These are phyloP conservation scores for Metroxylon sagu DNA, from an alignment of 176 grass and related monocot species.

Conservation along the genomic window DNA sequence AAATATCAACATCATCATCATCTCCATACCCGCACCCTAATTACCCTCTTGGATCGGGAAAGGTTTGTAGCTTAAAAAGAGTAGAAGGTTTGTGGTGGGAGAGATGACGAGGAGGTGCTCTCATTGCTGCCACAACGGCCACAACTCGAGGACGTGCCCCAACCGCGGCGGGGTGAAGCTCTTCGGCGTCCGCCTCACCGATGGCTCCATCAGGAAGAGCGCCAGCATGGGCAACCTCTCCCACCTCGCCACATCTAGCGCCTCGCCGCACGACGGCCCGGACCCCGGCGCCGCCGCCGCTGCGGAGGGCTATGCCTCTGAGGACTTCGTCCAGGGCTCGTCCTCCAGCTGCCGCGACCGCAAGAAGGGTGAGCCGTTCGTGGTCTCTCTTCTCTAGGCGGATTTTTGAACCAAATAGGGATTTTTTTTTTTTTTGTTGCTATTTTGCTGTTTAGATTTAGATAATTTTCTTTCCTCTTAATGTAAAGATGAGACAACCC, in stretches of 20 bases:
- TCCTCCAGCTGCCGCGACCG: constrained; percentile 89
- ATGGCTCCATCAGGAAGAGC: constrained; percentile 93
- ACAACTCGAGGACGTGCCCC: constrained; percentile 93
- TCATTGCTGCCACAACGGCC: constrained; percentile 96
- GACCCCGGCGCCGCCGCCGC: constrained; percentile 21
- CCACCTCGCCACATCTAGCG: constrained; percentile 74
- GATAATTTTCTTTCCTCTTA: too few relatives aligned
- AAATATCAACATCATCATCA: too few relatives aligned
- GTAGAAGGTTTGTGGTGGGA: background rate
- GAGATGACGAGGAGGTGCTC: constrained; percentile 96
- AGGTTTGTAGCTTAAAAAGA: background rate
- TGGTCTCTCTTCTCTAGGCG: background rate
- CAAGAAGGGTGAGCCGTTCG: constrained; percentile 60
- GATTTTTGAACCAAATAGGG: constrained; percentile 4
- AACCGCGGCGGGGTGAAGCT: constrained; percentile 81
- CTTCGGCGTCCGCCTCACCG: constrained; percentile 89
- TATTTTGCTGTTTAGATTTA: too few relatives aligned
- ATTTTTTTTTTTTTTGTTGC: background rate
- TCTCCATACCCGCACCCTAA: constrained; percentile 2
- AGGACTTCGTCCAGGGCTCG: constrained; percentile 86
- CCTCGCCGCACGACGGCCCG: constrained; percentile 60
- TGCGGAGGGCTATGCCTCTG: constrained; percentile 76
- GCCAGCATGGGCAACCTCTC: constrained; percentile 95
- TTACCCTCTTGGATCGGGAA: background rate
- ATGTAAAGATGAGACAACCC: too few relatives aligned